Evolutionary conservation across 139 green algal species (phyloP), one percentile per base, ranked within the genome.

Genomic region (Chlorella sp.): DNA sequence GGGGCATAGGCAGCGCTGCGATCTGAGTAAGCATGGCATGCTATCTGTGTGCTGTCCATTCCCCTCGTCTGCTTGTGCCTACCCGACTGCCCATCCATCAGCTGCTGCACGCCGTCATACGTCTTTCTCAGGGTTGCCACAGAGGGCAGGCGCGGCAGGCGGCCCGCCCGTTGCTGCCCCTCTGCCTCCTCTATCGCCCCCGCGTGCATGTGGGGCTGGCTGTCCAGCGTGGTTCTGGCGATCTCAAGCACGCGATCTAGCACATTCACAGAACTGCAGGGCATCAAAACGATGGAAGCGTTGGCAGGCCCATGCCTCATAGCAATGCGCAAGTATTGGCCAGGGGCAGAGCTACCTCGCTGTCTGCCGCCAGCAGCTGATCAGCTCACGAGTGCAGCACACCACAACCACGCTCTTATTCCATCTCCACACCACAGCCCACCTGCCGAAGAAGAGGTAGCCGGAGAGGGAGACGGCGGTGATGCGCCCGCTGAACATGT

Each of bases 361-460:
- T n/a, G n/a, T n/a, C n/a, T n/a, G n/a, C n/a, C n/a, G n/a, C n/a
- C n/a, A n/a, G n/a, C n/a, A n/a, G n/a, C n/a, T n/a, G n/a, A n/a
- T n/a, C n/a, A n/a, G n/a, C n/a, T n/a, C n/a, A n/a, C n/a, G n/a
- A n/a, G n/a, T n/a, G n/a, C n/a, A n/a, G n/a, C n/a, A n/a, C n/a
- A n/a, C n/a, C n/a, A n/a, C n/a, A 38, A 38, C 44, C 44, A 51
- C 9, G 28, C n/a, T 28, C n/a, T 36, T 4, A 25, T 5, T 3
- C 7, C n/a, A 71, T 2, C 64, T n/a, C 1, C 47, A 18, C 23
- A 30, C n/a, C n/a, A n/a, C n/a, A n/a, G 20, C 64, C 38, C 34
- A 69, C 71, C 64, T 89, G 41, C 94, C 95, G 78, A 98, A 98
- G 90, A 98, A 98, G 21, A 97, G 88, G 88, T 94, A 98, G 57